A percentile compares a stretch with the other conserved stretches of the same genome.
These are phyloP conservation scores for Nicotiana knightiana DNA, from an alignment of 257 asterid species.

Conservation along the genomic window DNA sequence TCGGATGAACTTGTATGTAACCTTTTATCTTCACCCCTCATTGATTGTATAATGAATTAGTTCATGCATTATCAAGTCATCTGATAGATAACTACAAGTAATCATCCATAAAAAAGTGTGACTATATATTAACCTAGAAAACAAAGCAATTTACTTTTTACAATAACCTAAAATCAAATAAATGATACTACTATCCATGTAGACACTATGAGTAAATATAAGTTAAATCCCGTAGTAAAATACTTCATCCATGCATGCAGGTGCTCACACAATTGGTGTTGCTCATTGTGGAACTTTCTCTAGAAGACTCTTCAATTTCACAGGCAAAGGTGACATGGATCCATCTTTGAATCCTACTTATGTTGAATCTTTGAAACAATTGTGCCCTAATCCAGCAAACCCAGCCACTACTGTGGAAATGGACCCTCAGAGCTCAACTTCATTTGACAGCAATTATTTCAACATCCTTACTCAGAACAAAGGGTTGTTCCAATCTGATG, in stretches of 20 bases:
- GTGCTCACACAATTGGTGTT: constrained; percentile 7
- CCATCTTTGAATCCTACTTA: constrained; percentile 19
- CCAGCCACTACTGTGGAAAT: constrained; percentile 32
- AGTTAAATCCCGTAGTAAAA: not conserved
- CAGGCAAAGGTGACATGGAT: constrained; percentile 21
- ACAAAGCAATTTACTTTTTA: too few relatives aligned
- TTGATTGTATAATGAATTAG: not conserved
- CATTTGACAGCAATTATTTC: constrained; percentile 36
- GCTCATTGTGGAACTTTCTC: constrained; percentile 19
- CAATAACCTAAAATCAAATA: too few relatives aligned
- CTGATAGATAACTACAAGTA: not conserved
- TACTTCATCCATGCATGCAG: not conserved
- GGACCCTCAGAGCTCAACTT: constrained; percentile 42
- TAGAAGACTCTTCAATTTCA: constrained; percentile 27
- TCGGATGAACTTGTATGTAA: too few relatives aligned
- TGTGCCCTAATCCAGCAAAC: constrained; percentile 23
- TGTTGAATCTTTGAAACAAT: constrained; percentile 11
- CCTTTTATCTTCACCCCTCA: too few relatives aligned
- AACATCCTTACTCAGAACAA: constrained; percentile 21
- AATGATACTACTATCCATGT: not conserved
- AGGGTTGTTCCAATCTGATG: constrained; percentile 49
- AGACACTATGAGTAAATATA: not conserved
- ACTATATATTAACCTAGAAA: too few relatives aligned
- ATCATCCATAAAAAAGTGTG: not conserved
- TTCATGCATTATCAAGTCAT: not conserved